Evolutionary conservation across 2,329 filamentous ascomycete genomes (phyloP).

Genomic region (Didymosphaeria variabile): DNA sequence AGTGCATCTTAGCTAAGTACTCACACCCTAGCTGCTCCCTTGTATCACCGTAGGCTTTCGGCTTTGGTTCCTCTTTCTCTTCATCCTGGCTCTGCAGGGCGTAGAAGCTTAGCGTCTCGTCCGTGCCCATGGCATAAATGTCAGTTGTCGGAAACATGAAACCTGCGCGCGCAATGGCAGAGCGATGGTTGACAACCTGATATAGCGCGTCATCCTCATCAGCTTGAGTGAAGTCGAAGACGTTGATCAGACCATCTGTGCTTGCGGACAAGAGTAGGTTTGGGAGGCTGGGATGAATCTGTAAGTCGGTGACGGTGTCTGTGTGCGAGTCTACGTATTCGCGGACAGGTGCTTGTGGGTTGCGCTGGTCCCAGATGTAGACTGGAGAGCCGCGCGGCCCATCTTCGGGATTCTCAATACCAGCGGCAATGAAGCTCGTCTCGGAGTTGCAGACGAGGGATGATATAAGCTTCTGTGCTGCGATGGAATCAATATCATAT

Average conservation of each 20-base stretch:
- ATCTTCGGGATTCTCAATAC: conserved; percentile 72
- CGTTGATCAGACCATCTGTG: conserved; percentile 80
- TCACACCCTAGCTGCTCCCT: conserved; percentile 72
- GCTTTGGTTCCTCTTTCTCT: conserved; percentile 62
- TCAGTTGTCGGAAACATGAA: conserved; percentile 65
- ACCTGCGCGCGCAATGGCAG: conserved; percentile 77
- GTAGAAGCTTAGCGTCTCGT: conserved; percentile 80
- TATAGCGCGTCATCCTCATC: conserved; percentile 80
- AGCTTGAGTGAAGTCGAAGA: conserved; percentile 71
- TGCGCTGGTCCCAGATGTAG: conserved; percentile 55
- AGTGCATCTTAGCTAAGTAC: conserved; percentile 75
- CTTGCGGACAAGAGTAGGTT: conserved; percentile 76
- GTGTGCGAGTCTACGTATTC: conserved; percentile 58
- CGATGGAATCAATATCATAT: conserved; percentile 31
- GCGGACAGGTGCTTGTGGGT: conserved; percentile 46
- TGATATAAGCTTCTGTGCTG: conserved; percentile 64
- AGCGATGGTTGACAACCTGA: conserved; percentile 80
- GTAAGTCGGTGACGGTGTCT: conserved; percentile 69
- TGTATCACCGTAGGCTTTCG: conserved; percentile 71
- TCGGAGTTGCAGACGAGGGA: conserved; percentile 69
- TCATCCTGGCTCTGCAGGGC: conserved; percentile 71
- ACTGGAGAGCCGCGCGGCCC: conserved; percentile 55
- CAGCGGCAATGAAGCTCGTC: conserved; percentile 71
- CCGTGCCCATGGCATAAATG: conserved; percentile 77
- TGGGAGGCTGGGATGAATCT: conserved; percentile 68